Evolutionary conservation across 176 grass and related monocot genomes (phyloP).

Genomic region (Elymus sibiricus): DNA sequence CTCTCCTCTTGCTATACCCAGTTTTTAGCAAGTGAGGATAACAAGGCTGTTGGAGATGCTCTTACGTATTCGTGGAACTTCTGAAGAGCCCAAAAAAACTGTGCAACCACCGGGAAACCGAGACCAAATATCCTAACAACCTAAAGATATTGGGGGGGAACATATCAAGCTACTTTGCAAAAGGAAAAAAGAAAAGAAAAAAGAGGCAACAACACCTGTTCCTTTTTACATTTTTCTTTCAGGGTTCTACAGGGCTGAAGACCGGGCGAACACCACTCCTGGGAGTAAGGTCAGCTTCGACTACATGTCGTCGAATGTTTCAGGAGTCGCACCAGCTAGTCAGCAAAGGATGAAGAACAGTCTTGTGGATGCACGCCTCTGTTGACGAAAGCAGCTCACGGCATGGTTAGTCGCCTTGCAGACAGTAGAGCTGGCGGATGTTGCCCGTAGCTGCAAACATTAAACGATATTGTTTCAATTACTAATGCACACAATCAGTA

Average conservation of each 20-base stretch:
- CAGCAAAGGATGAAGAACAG: constrained; percentile 18
- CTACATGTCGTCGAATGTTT: constrained; percentile 23
- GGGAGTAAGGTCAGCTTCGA: constrained; percentile 41
- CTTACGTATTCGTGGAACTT: constrained; percentile 31
- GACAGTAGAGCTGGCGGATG: constrained; percentile 95
- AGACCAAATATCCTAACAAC: constrained; percentile 14
- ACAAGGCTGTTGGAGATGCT: too few species aligned
- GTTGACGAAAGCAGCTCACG: background rate
- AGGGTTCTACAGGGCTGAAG: constrained; percentile 8
- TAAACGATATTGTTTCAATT: constrained; percentile 15
- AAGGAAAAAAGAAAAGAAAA: background rate
- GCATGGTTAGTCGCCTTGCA: constrained; percentile 70
- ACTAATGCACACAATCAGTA: background rate
- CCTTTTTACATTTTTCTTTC: constrained; percentile 46
- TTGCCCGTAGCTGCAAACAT: constrained; percentile 78
- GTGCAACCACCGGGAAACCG: background rate
- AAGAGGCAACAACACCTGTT: background rate
- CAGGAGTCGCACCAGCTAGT: background rate
- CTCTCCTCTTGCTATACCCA: too few species aligned
- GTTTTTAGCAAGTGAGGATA: too few species aligned
- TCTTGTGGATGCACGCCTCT: background rate
- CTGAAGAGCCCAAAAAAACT: constrained; percentile 20
- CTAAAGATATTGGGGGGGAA: background rate
- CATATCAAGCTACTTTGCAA: constrained; percentile 7
- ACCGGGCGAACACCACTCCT: background rate